Evolutionary conservation across 2,329 filamentous ascomycete genomes (phyloP), one percentile per base, ranked within the genome.

Genomic region (Epichloe amarillans): DNA sequence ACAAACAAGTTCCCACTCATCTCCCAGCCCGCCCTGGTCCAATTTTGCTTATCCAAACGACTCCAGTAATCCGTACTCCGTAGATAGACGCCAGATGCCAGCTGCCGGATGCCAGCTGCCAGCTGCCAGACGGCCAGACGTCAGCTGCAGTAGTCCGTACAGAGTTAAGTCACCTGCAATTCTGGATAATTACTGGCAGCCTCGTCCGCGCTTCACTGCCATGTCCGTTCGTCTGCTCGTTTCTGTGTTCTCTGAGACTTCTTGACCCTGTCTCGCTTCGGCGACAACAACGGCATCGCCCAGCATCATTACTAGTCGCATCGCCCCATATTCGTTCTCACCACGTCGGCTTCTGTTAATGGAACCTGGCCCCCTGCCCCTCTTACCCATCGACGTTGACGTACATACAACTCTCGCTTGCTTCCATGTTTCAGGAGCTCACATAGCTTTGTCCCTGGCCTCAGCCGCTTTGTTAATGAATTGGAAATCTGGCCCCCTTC

Each of bases 351-450:
- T 43, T 41, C 37, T 46, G 49, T 23, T 37, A 15, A 38, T 8
- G 11, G 11, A 26, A 11, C 46, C 36, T 47, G 46, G 26, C 26
- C 3, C 26, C 26, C 26, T 21, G 15, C 36, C 36, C 36, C 46
- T 21, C 33, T 36, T 37, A 5, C 36, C 26, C 46, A 26, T 17
- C 40, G 30, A 37, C 46, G n/a, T 37, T 38, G 33, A 40, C 21
- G 44, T 38, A 19, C 8, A 30, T 10, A 30, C 8, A 30, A 30
- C 45, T 36, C 43, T 46, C 48, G 42, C 47, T 47, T 54, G 52
- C 52, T 44, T 43, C 21, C 41, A 46, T 52, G 52, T 50, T 38
- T 54, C 37, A 47, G 47, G 44, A 52, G 42, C 36, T 40, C 46
- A 46, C 51, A 30, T 38, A 52, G 35, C 44, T 33, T 40, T 42